Percentiles rank a stretch among this genome's conserved stretches.
Conservation (phyloP, 768 basidiomycete genomes). For the Candolleomyces efflorescens region DNA sequence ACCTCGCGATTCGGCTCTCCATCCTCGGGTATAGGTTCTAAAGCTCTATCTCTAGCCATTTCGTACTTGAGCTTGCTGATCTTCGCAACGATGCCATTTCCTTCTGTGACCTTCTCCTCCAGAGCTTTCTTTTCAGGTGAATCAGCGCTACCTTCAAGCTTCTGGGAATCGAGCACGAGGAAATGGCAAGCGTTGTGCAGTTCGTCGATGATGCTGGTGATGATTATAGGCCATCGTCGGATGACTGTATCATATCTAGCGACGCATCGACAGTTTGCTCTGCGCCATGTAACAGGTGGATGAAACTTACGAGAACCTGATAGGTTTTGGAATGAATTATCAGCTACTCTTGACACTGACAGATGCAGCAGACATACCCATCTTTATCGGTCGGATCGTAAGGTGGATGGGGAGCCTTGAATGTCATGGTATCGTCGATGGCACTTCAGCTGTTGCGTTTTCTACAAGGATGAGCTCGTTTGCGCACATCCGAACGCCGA, state of each 20-base stretch:
- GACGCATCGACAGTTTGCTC: not conserved
- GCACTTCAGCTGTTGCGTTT: too few species aligned
- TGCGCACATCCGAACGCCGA: too few species aligned
- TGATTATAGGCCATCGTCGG: slow-evolving; percentile 80
- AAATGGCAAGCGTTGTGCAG: slow-evolving; percentile 67
- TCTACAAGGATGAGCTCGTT: too few species aligned
- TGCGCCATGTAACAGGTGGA: not conserved
- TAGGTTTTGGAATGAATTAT: not conserved
- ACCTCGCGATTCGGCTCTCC: slow-evolving; percentile 61
- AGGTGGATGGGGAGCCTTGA: slow-evolving; percentile 51
- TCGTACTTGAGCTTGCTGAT: slow-evolving; percentile 81
- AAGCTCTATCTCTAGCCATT: slow-evolving; percentile 71
- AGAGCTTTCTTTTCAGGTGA: slow-evolving; percentile 19
- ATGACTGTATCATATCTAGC: slow-evolving; percentile 76
- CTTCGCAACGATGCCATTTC: slow-evolving; percentile 69
- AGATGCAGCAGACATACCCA: slow-evolving; percentile 38
- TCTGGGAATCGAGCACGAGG: slow-evolving; percentile 39
- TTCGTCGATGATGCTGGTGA: slow-evolving; percentile 76
- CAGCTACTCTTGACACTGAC: not conserved
- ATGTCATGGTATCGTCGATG: too few species aligned
- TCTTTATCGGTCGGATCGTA: slow-evolving; percentile 71
- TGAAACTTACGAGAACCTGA: slow-evolving; percentile 56
- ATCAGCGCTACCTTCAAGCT: slow-evolving; percentile 14
- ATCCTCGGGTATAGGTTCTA: slow-evolving; percentile 77
- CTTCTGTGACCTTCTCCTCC: slow-evolving; percentile 59